Evolutionary conservation across 106 monocot genomes (phyloP).

Genomic region (Allium cepa): DNA sequence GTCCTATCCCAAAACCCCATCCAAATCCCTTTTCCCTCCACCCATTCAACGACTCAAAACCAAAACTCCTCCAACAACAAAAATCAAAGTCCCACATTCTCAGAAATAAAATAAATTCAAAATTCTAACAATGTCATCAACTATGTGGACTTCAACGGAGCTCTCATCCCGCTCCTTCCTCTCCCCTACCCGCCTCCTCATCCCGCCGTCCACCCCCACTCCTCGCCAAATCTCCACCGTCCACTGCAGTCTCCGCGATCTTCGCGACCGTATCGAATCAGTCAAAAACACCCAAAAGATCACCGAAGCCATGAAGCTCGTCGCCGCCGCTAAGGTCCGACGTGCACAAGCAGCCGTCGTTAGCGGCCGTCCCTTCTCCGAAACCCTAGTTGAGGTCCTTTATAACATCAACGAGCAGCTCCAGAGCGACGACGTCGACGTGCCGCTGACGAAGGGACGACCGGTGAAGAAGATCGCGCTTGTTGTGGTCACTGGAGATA

Average conservation of each 20-base stretch:
- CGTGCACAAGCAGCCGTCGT: conserved; percentile 94
- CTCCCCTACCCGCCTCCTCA: conserved; percentile 8
- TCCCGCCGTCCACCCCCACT: conserved; percentile 4
- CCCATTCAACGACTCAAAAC: neutral
- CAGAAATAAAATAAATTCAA: neutral
- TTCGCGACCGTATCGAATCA: conserved; percentile 74
- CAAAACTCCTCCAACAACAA: neutral
- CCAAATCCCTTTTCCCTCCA: conserved; percentile 6
- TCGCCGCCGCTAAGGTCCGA: conserved; percentile 89
- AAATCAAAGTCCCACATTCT: neutral
- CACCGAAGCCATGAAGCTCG: conserved; percentile 98
- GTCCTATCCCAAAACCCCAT: neutral
- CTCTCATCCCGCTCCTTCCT: conserved; percentile 16
- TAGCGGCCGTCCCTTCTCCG: conserved; percentile 87
- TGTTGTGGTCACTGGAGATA: conserved; percentile 88
- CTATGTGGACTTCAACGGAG: conserved; percentile 5
- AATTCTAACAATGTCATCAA: conserved; percentile 10
- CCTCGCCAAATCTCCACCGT: conserved; percentile 2
- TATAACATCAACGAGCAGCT: conserved; percentile 95
- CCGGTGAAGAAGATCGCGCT: conserved; percentile 87
- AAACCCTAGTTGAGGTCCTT: conserved; percentile 84
- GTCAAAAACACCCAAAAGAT: conserved; percentile 95
- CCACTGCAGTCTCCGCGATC: conserved; percentile 47
- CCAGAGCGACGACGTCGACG: conserved; percentile 81
- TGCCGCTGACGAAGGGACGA: conserved; percentile 63